Base-by-base conservation (phyloP, 1,139 yeast genomes). In the Diutina catenulata region DNA sequence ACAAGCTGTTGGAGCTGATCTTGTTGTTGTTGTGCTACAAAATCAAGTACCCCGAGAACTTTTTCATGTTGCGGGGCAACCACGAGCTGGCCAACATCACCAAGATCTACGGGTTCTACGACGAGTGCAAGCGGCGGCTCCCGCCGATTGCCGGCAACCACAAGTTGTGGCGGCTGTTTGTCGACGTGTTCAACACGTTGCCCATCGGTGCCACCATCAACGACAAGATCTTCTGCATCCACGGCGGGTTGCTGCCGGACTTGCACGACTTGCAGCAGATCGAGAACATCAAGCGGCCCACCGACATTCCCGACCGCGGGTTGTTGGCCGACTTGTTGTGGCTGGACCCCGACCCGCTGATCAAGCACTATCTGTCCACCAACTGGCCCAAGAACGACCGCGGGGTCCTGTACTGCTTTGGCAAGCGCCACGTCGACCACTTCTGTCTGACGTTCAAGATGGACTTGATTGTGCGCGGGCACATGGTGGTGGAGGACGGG, bases 401-500 rank as follows among this genome's bases (percentile, higher is more conserved):
- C 38, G 95, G 95, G 25, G 94, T 84, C 4, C 80, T 91, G 1
- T 84, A 77, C 51, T 74, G 87, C 47, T 84, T 83, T 59, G 87
- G 88, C 28, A 74, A 72, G 45, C 72, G 72, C 41, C 82, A 81
- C 41, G 87, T 84, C 8, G 79, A 76, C 47, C 70, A 73, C 47
- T 84, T 84, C 49, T 79, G 84, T 48, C 57, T 70, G 16, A 68
- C 68, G 37, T 82, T 83, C 56, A 76, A 79, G 41, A 79, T 84
- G 60, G 95, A 84, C 56, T 62, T 84, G 48, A 71, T 84, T 45
- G 87, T 81, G 24, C 64, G 95, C 48, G 94, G 94, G 13, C 95
- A 84, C 56, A 84, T 84, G 94, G 95, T 84, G 37, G 95, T 84
- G 35, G 94, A 84, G 57, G 94, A 84, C 54, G 95, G 95, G 15